Percentiles rank a stretch among this genome's conserved stretches.
phyloP scores from a whole-genome alignment of 352 stramenopile species.

The Phytophthora tubulina region DNA sequence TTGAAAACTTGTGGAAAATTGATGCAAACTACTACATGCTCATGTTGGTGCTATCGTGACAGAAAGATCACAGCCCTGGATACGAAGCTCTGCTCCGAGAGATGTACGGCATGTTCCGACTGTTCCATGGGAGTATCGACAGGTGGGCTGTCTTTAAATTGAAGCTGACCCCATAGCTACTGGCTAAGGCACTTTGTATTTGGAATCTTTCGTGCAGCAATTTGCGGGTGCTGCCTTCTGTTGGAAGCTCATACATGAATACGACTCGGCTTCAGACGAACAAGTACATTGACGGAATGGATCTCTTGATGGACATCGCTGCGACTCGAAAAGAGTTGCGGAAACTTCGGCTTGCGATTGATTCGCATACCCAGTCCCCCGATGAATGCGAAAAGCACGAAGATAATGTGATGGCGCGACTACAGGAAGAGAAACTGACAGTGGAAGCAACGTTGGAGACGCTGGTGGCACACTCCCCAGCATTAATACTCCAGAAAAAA shows the following conservation, averaged over 20 bases:
- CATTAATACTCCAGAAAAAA: constrained; percentile 35
- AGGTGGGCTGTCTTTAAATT: constrained; percentile 25
- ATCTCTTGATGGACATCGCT: constrained; percentile 54
- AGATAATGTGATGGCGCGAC: constrained; percentile 8
- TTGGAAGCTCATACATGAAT: neutral
- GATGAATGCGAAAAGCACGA: constrained; percentile 10
- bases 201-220: constrained; percentile 25
- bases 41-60: constrained; percentile 9
- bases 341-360: constrained; percentile 52
- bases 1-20: neutral
- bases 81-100: constrained; percentile 53
- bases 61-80: constrained; percentile 49
- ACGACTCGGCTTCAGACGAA: neutral
- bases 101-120: constrained; percentile 60
- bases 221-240: constrained; percentile 32
- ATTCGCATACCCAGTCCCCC: constrained; percentile 14
- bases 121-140: constrained; percentile 68
- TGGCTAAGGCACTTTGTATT: neutral
- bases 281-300: constrained; percentile 57
- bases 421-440: constrained; percentile 22
- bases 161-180: neutral
- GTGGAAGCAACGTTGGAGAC: constrained; percentile 38
- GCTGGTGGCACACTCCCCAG: constrained; percentile 49
- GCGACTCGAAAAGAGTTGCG: constrained; percentile 49
- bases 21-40: neutral